Conservation (phyloP, 495 filamentous ascomycete genomes). For the Delitschia confertaspora region DNA sequence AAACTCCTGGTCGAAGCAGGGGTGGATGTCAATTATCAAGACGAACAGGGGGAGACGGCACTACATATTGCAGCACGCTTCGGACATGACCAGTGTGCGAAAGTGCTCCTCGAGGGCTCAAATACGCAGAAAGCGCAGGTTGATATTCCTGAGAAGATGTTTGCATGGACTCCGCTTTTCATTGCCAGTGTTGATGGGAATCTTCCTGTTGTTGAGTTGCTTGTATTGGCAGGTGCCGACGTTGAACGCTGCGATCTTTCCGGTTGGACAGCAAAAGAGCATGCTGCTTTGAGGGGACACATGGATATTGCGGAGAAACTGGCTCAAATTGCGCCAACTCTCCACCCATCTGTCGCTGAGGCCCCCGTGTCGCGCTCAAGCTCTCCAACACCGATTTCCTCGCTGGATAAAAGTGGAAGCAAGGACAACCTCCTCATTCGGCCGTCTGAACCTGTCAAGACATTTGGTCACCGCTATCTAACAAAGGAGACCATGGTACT, state of each 20-base stretch:
- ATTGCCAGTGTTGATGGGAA: constrained; percentile 84
- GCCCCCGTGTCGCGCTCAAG: constrained; percentile 24
- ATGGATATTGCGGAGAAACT: constrained; percentile 64
- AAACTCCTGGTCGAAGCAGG: constrained; percentile 80
- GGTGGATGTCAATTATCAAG: constrained; percentile 89
- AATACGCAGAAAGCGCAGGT: constrained; percentile 60
- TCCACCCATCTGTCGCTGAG: constrained; percentile 42
- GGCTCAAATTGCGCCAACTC: constrained; percentile 42
- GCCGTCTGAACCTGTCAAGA: constrained; percentile 68
- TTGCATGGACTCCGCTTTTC: constrained; percentile 89
- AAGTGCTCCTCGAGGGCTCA: constrained; percentile 61
- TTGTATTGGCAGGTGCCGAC: constrained; percentile 69
- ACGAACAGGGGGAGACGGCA: constrained; percentile 86
- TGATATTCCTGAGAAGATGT: constrained; percentile 72
- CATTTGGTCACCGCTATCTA: constrained; percentile 93
- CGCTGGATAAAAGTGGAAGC: constrained; percentile 39
- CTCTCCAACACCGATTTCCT: constrained; percentile 34
- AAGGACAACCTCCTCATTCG: constrained; percentile 37
- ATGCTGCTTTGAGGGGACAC: constrained; percentile 83
- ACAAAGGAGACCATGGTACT: constrained; percentile 80
- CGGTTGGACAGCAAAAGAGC: constrained; percentile 92
- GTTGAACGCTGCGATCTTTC: constrained; percentile 67
- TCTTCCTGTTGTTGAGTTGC: constrained; percentile 54
- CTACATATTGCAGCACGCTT: constrained; percentile 87
- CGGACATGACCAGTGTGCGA: constrained; percentile 71